A percentile compares a stretch with the other conserved stretches of the same genome.
Conservation (phyloP, 2,329 filamentous ascomycete genomes). For the Hypoxylon sp. region DNA sequence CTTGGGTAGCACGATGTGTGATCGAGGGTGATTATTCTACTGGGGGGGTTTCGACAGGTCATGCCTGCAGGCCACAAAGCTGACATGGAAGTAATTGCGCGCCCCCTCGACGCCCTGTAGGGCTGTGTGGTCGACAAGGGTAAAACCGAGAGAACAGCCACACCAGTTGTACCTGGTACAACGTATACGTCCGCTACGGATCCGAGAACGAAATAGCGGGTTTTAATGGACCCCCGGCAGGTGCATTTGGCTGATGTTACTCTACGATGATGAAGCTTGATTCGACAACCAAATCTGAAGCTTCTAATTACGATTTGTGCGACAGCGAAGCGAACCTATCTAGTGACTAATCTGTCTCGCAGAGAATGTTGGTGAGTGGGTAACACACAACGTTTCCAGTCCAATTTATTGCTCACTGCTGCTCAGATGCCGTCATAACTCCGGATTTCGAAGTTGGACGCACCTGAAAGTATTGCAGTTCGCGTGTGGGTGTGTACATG, state of each 20-base stretch:
- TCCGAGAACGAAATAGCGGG: slow-evolving; percentile 34
- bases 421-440: slow-evolving; percentile 1
- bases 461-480: slow-evolving; percentile 4
- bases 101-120: slow-evolving; percentile 42
- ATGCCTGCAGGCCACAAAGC: slow-evolving; percentile 30
- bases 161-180: slow-evolving; percentile 30
- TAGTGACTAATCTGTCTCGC: neutral
- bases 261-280: slow-evolving; percentile 38
- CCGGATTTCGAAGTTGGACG: slow-evolving; percentile 11
- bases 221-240: slow-evolving; percentile 23
- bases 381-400: slow-evolving; percentile 1
- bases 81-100: slow-evolving; percentile 30
- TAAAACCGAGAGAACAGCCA: slow-evolving; percentile 32
- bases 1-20: slow-evolving; percentile 27
- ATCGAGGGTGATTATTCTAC: slow-evolving; percentile 25
- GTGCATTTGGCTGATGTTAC: slow-evolving; percentile 27
- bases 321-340: slow-evolving; percentile 18
- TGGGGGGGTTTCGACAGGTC: slow-evolving; percentile 15
- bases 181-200: slow-evolving; percentile 22
- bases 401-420: neutral
- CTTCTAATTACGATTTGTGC: slow-evolving; percentile 30
- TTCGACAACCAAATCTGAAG: slow-evolving; percentile 38
- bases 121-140: slow-evolving; percentile 41
- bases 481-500: neutral
- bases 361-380: neutral